Percentiles rank a stretch among this genome's conserved stretches.
Evolutionary conservation across 352 stramenopile species (phyloP).

Genomic region (Pythium guiyangense): DNA sequence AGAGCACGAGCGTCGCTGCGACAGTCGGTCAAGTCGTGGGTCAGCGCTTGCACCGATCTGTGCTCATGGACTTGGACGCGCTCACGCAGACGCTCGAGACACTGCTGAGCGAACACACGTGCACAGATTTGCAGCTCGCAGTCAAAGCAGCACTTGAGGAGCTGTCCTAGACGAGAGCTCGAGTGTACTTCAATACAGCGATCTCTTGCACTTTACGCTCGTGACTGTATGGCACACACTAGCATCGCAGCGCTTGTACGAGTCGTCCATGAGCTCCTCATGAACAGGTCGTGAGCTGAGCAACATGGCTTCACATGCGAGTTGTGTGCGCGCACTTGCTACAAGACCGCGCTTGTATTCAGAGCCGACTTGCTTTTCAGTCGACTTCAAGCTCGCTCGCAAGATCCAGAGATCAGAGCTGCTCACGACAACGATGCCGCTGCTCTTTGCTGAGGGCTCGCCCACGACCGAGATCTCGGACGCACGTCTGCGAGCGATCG

Average conservation of each 20-base stretch:
- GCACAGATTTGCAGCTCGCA: conserved; percentile 2
- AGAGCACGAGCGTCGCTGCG: conserved; percentile 6
- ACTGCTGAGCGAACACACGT: conserved; percentile 1
- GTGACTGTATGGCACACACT: too few relatives aligned
- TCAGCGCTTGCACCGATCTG: conserved; percentile 2
- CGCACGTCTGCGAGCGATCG: conserved; percentile 52
- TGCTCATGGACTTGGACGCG: conserved; percentile 4
- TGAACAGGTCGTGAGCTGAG: too few relatives aligned
- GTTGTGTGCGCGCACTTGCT: background rate
- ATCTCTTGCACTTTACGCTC: too few relatives aligned
- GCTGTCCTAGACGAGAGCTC: background rate
- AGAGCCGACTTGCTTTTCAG: too few relatives aligned
- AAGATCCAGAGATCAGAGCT: background rate
- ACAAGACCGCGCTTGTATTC: background rate
- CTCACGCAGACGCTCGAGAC: conserved; percentile 5
- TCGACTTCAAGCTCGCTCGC: background rate
- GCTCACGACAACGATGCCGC: conserved; percentile 32
- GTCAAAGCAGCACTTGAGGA: background rate
- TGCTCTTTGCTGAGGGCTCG: conserved; percentile 74
- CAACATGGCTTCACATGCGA: too few relatives aligned
- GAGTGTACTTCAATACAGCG: too few relatives aligned
- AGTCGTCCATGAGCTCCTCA: too few relatives aligned
- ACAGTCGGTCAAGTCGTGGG: conserved; percentile 13
- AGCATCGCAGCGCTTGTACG: too few relatives aligned
- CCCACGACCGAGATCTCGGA: conserved; percentile 60